These are phyloP conservation scores for Suillus brevipes DNA, from an alignment of 768 basidiomycete species.

Conservation along the genomic window DNA sequence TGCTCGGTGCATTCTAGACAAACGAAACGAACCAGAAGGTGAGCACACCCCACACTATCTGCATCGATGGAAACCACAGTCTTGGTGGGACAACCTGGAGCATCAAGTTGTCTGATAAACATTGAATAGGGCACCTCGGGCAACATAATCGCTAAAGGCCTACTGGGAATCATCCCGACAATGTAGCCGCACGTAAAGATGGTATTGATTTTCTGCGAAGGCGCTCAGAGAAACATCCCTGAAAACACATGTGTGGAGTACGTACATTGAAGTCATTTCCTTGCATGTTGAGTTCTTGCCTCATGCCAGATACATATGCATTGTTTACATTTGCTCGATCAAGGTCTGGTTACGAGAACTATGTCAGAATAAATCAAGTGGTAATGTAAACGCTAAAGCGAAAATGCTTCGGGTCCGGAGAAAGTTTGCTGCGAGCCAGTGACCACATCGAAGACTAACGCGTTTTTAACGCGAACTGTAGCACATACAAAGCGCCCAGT, in stretches of 20 bases:
- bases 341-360: constrained; percentile 44
- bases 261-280: constrained; percentile 63
- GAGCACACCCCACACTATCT: constrained; percentile 63
- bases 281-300: constrained; percentile 64
- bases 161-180: constrained; percentile 72
- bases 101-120: constrained; percentile 57
- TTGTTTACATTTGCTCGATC: constrained; percentile 70
- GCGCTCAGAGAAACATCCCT: background rate
- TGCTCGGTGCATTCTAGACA: background rate
- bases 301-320: constrained; percentile 81
- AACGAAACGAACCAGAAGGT: constrained; percentile 53
- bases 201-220: constrained; percentile 58
- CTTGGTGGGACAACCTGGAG: constrained; percentile 62
- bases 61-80: constrained; percentile 66
- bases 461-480: background rate
- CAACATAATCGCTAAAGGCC: constrained; percentile 6
- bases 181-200: constrained; percentile 77
- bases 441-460: background rate
- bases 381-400: background rate
- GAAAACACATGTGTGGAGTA: background rate
- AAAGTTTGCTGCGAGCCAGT: background rate
- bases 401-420: background rate
- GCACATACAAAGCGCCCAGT: background rate
- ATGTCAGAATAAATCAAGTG: constrained; percentile 6
- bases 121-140: constrained; percentile 7